Evolutionary conservation across 345 rosid species (phyloP).

Genomic region (Moringa oleifera): DNA sequence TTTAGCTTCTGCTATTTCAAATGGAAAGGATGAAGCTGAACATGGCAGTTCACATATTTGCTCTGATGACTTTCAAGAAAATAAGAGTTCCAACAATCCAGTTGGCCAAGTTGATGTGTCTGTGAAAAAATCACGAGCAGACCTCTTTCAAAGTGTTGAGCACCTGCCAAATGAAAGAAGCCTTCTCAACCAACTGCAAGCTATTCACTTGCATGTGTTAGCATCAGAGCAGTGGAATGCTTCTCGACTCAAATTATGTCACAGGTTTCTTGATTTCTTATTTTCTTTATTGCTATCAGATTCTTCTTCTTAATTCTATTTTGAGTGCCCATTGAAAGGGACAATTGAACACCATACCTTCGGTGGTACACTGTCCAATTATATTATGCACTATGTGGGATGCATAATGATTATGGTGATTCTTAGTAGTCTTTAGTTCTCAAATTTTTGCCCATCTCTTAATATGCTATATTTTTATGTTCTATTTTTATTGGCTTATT

Average conservation of each 20-base stretch:
- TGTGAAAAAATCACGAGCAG: slow-evolving; percentile 16
- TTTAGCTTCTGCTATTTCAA: slow-evolving; percentile 20
- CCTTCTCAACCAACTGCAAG: slow-evolving; percentile 46
- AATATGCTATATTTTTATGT: too few species aligned
- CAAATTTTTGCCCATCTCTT: neutral
- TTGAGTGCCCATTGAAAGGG: neutral
- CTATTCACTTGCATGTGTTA: slow-evolving; percentile 48
- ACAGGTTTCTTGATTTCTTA: slow-evolving; percentile 32
- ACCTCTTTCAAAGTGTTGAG: slow-evolving; percentile 20
- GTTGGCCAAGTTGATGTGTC: slow-evolving; percentile 24
- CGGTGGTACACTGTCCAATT: neutral
- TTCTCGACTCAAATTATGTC: slow-evolving; percentile 47
- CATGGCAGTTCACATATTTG: slow-evolving; percentile 21
- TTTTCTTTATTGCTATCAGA: neutral
- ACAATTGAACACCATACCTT: neutral
- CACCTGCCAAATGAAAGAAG: slow-evolving; percentile 18
- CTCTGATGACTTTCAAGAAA: slow-evolving; percentile 15
- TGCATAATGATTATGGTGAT: neutral
- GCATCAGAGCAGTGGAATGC: slow-evolving; percentile 69
- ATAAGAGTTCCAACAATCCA: slow-evolving; percentile 17
- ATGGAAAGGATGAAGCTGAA: slow-evolving; percentile 25
- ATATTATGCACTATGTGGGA: neutral
- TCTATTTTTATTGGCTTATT: neutral
- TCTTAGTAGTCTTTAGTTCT: neutral
- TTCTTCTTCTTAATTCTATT: neutral